Percentiles rank a stretch among this genome's conserved stretches.
These are phyloP conservation scores for Nicotiana noctiflora DNA, from an alignment of 257 asterid genomes.

Conservation along the genomic window DNA sequence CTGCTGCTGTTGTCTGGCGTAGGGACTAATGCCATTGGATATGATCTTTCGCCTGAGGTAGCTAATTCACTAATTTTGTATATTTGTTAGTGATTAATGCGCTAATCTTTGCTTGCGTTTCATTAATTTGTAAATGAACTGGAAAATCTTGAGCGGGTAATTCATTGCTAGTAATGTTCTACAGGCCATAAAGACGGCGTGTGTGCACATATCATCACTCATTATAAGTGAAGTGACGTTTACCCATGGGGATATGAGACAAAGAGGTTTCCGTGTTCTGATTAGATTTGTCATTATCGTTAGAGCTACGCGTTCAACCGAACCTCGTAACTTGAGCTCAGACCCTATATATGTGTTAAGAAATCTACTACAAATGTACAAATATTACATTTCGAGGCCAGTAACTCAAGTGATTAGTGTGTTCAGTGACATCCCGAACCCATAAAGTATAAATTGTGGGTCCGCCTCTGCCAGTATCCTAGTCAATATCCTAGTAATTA, in stretches of 20 bases:
- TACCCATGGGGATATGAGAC: not conserved
- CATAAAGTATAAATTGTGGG: too few relatives aligned
- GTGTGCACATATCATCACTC: not conserved
- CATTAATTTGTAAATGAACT: not conserved
- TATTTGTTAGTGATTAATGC: not conserved
- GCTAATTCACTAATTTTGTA: not conserved
- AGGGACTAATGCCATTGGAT: conserved; percentile 95
- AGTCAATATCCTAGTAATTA: not conserved
- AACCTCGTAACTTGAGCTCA: not conserved
- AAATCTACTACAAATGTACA: not conserved
- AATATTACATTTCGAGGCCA: too few relatives aligned
- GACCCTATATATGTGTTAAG: not conserved
- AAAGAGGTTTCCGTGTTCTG: not conserved
- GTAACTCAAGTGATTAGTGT: not conserved
- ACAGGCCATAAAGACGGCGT: not conserved
- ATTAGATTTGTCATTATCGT: not conserved
- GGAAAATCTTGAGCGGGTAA: not conserved
- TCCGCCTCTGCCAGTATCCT: not conserved
- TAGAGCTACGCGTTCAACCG: not conserved
- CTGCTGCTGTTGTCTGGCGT: conserved; percentile 85
- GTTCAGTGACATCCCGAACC: not conserved
- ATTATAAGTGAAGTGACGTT: not conserved
- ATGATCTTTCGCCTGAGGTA: conserved; percentile 92
- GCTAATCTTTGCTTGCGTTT: not conserved
- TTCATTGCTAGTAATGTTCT: not conserved